Conservation (phyloP, 1,139 yeast species). For the Nakaseomyces delphensis region DNA sequence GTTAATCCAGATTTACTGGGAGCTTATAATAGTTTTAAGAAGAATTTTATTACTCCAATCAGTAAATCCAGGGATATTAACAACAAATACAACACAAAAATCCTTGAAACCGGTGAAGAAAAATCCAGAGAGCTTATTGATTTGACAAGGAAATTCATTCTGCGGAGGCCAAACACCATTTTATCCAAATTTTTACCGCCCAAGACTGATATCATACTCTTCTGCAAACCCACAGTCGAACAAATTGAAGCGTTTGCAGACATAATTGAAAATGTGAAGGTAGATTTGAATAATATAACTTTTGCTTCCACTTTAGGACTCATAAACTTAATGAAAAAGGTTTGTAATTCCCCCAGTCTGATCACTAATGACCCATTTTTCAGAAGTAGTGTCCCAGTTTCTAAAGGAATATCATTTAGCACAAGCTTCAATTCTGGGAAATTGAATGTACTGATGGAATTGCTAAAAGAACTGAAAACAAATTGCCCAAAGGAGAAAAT, state of each 20-base stretch:
- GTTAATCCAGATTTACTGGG: slow-evolving; percentile 81
- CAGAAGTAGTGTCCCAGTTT: slow-evolving; percentile 6
- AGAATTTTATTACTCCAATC: slow-evolving; percentile 62
- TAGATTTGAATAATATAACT: slow-evolving; percentile 33
- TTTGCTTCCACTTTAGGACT: slow-evolving; percentile 49
- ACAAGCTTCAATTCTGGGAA: slow-evolving; percentile 43
- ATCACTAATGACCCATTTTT: slow-evolving; percentile 36
- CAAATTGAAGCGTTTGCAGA: slow-evolving; percentile 52
- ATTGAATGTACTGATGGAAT: slow-evolving; percentile 43
- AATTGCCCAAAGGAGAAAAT: slow-evolving; percentile 53
- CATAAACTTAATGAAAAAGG: slow-evolving; percentile 67
- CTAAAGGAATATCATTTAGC: slow-evolving; percentile 16
- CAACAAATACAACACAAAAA: slow-evolving; percentile 43
- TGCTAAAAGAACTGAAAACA: slow-evolving; percentile 41
- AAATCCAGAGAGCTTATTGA: slow-evolving; percentile 53
- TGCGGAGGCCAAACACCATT: slow-evolving; percentile 67
- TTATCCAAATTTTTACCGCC: slow-evolving; percentile 63
- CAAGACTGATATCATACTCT: slow-evolving; percentile 69
- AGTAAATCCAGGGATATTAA: slow-evolving; percentile 63
- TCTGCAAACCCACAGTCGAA: slow-evolving; percentile 61
- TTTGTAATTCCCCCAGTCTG: slow-evolving; percentile 75
- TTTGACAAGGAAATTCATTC: slow-evolving; percentile 56
- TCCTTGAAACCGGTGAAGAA: slow-evolving; percentile 49
- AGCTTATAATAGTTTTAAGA: slow-evolving; percentile 52
- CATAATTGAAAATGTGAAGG: slow-evolving; percentile 36